Percentiles rank a stretch among this genome's conserved stretches.
phyloP scores from a whole-genome alignment of 495 filamentous ascomycete genomes.

The Penicillium lividum region DNA sequence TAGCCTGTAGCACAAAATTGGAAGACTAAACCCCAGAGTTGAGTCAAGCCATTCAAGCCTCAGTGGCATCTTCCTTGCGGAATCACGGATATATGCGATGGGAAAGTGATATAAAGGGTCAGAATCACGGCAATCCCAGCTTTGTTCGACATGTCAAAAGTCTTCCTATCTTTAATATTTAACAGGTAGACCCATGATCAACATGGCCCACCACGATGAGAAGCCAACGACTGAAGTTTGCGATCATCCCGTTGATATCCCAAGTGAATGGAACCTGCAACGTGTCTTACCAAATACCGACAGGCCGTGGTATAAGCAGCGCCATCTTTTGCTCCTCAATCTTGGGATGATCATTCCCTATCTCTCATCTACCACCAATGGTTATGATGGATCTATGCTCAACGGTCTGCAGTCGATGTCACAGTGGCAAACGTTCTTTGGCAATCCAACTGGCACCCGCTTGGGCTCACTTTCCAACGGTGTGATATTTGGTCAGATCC shows the following conservation, averaged over 20 bases:
- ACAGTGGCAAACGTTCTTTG: slow-evolving; percentile 26
- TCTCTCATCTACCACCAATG: slow-evolving; percentile 20
- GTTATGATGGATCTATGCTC: slow-evolving; percentile 33
- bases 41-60: neutral
- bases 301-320: slow-evolving; percentile 17
- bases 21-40: neutral
- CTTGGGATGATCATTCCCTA: slow-evolving; percentile 18
- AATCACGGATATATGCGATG: neutral
- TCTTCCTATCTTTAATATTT: neutral
- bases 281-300: neutral
- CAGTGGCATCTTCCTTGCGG: neutral
- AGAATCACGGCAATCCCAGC: neutral
- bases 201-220: neutral
- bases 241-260: neutral
- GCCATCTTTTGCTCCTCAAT: slow-evolving; percentile 15
- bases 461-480: neutral
- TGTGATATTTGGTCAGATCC: neutral
- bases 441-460: neutral
- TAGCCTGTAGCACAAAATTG: neutral
- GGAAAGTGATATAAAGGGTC: neutral
- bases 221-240: neutral
- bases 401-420: slow-evolving; percentile 31
- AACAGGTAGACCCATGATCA: neutral
- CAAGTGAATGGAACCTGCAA: neutral
- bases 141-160: neutral